These are phyloP conservation scores for Rutstroemia sp. DNA, from an alignment of 2,329 filamentous ascomycete species.

Conservation along the genomic window DNA sequence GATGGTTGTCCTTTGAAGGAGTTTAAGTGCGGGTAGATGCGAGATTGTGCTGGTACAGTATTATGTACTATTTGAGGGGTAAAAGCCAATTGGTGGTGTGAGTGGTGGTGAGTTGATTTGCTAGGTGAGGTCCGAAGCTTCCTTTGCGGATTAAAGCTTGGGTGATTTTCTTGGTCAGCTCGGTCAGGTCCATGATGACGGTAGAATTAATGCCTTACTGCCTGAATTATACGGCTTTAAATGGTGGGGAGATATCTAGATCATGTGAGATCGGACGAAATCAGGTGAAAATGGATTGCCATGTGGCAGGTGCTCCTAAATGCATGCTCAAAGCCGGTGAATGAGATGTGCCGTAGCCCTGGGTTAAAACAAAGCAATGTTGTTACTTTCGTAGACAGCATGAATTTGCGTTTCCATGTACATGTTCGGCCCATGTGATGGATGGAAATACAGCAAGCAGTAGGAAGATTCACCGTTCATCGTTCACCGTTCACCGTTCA, in stretches of 20 bases:
- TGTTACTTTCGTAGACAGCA: too few species aligned
- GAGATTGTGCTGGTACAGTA: not conserved
- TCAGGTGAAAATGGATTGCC: too few species aligned
- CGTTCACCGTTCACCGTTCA: too few species aligned
- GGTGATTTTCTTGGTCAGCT: not conserved
- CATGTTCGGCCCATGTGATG: too few species aligned
- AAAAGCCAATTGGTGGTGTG: slow-evolving; percentile 17
- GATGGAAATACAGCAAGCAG: too few species aligned
- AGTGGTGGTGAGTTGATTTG: slow-evolving; percentile 18
- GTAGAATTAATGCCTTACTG: not conserved
- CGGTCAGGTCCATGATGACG: not conserved
- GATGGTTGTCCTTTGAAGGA: slow-evolving; percentile 7
- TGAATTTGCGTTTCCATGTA: too few species aligned
- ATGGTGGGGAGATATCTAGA: not conserved
- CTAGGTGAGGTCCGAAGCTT: not conserved
- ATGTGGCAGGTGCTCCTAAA: too few species aligned
- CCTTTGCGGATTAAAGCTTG: not conserved
- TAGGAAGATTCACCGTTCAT: too few species aligned
- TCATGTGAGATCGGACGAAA: too few species aligned
- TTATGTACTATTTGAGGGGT: slow-evolving; percentile 17
- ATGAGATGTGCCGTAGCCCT: too few species aligned
- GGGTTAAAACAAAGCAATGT: too few species aligned
- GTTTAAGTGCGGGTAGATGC: not conserved
- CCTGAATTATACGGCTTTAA: not conserved
- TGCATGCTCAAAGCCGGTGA: too few species aligned